Conservation (phyloP, 345 rosid genomes). For the Physaria fendleri region DNA sequence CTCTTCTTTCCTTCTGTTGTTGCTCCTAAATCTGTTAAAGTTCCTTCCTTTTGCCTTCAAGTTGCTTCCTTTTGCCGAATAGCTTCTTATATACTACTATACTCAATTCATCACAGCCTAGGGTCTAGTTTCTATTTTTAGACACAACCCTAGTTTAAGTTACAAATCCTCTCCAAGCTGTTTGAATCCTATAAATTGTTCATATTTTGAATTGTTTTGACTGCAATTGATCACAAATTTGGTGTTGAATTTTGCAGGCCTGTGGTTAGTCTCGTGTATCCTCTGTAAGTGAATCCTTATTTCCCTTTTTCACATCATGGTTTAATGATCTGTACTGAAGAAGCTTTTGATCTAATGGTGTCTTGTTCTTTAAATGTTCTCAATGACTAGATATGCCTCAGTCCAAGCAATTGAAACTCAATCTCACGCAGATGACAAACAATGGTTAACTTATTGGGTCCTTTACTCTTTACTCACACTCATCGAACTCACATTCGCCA, state of each 20-base stretch:
- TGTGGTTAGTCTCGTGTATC: slow-evolving; percentile 80
- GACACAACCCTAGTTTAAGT: neutral
- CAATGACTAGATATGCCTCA: slow-evolving; percentile 62
- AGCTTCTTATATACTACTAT: neutral
- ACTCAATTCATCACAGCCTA: neutral
- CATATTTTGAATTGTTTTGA: neutral
- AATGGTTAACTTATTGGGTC: slow-evolving; percentile 97
- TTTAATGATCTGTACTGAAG: neutral
- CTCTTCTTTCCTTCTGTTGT: neutral
- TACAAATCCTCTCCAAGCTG: neutral
- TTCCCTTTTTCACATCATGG: neutral
- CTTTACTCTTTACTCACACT: slow-evolving; percentile 84
- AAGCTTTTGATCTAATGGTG: slow-evolving; percentile 7
- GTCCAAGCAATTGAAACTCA: slow-evolving; percentile 81
- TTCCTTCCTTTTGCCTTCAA: neutral
- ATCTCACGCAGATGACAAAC: slow-evolving; percentile 76
- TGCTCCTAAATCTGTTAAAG: neutral
- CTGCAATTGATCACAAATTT: slow-evolving; percentile 1
- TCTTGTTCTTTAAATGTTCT: neutral
- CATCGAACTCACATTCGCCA: slow-evolving; percentile 85
- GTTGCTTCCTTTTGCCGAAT: neutral
- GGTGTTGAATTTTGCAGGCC: slow-evolving; percentile 51
- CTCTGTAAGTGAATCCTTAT: slow-evolving; percentile 59
- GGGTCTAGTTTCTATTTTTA: neutral
- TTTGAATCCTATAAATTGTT: neutral